Evolutionary conservation across 129 eudicot genomes (phyloP).

Genomic region (Ambrosia trifida): DNA sequence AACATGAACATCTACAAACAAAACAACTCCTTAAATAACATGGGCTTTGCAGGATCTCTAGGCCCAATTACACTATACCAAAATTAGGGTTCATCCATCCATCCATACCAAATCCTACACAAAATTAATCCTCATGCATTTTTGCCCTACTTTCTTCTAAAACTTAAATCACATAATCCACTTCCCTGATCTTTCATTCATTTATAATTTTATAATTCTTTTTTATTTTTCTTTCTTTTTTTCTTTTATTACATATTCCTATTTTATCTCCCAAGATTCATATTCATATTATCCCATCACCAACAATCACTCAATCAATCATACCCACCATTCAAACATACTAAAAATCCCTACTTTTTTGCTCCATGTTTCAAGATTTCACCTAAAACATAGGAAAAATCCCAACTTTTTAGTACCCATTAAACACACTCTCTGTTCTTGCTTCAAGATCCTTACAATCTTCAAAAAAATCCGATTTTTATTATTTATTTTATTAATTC

Average conservation of each 20-base stretch:
- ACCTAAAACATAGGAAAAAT: conserved; percentile 23
- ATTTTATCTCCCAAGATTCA: background rate
- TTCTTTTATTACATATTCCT: conserved; percentile 2
- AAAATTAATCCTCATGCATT: conserved; percentile 18
- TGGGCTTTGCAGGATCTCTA: conserved; percentile 21
- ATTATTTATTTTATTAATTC: conserved; percentile 12
- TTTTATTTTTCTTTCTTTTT: background rate
- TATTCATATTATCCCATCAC: conserved; percentile 16
- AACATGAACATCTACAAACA: too few species aligned
- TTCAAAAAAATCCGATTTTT: conserved; percentile 2
- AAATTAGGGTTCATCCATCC: conserved; percentile 29
- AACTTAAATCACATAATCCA: conserved; percentile 13
- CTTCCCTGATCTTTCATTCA: background rate
- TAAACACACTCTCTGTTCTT: conserved; percentile 22
- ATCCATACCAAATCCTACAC: background rate
- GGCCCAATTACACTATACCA: conserved; percentile 20
- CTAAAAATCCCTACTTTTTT: too few species aligned
- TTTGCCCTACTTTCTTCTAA: conserved; percentile 22
- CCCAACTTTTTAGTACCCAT: conserved; percentile 20
- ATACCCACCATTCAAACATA: too few species aligned
- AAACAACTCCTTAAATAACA: too few species aligned
- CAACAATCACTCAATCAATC: background rate
- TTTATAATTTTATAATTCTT: background rate
- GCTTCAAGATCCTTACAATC: conserved; percentile 21
- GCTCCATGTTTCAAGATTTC: conserved; percentile 9